Conservation (phyloP, 192 early-diverging fungal genomes). For the Linnemannia elongata region DNA sequence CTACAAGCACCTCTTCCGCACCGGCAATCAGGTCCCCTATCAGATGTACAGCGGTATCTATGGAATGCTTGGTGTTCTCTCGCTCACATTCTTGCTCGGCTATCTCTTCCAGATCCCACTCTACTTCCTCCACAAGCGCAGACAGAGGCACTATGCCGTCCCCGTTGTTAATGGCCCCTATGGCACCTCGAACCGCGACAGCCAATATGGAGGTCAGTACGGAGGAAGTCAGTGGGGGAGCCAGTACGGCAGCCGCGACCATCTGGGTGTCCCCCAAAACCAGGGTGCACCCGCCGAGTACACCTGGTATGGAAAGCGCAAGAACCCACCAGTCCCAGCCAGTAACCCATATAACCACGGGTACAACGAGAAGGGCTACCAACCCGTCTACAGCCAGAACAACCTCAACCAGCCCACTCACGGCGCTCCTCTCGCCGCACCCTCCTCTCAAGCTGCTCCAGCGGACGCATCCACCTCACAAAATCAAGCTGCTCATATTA, state of each 20-base stretch:
- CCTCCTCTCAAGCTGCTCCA: neutral
- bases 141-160: neutral
- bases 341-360: neutral
- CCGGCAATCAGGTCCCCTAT: slow-evolving; percentile 18
- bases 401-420: neutral
- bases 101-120: slow-evolving; percentile 31
- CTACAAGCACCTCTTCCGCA: slow-evolving; percentile 26
- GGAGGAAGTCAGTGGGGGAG: slow-evolving; percentile 13
- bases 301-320: slow-evolving; percentile 35
- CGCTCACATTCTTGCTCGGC: slow-evolving; percentile 27
- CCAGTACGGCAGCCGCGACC: slow-evolving; percentile 28
- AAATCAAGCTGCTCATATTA: neutral
- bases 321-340: neutral
- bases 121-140: slow-evolving; percentile 20
- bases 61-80: slow-evolving; percentile 35
- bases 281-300: slow-evolving; percentile 10
- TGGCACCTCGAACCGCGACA: neutral
- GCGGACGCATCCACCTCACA: no score
- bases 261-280: slow-evolving; percentile 1
- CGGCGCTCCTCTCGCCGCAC: neutral
- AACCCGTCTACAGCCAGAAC: slow-evolving; percentile 7
- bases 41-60: slow-evolving; percentile 28
- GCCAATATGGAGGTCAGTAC: slow-evolving; percentile 7
- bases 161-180: slow-evolving; percentile 16
- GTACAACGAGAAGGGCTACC: slow-evolving; percentile 19